These are phyloP conservation scores for Calocera cornea DNA, from an alignment of 768 basidiomycete species.

Conservation along the genomic window DNA sequence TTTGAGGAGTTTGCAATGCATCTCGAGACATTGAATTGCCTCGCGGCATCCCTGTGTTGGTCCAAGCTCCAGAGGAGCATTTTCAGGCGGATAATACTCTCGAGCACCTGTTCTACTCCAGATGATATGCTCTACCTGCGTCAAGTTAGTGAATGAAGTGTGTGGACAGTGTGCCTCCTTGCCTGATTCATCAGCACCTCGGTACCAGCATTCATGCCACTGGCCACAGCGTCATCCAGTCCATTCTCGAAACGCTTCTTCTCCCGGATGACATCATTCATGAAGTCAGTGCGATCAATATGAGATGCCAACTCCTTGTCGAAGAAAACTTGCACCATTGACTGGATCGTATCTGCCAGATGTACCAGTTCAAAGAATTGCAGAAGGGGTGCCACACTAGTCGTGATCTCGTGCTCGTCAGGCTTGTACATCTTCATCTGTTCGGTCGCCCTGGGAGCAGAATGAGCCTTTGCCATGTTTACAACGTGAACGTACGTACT, in stretches of 20 bases:
- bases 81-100: slow-evolving; percentile 83
- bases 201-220: slow-evolving; percentile 86
- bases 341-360: slow-evolving; percentile 92
- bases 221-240: slow-evolving; percentile 86
- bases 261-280: slow-evolving; percentile 85
- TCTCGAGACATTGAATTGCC: slow-evolving; percentile 75
- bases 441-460: slow-evolving; percentile 55
- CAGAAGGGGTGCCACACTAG: slow-evolving; percentile 77
- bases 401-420: slow-evolving; percentile 66
- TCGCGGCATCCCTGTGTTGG: slow-evolving; percentile 82
- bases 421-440: slow-evolving; percentile 87
- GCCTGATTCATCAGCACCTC: slow-evolving; percentile 93
- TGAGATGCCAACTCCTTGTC: slow-evolving; percentile 85
- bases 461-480: not conserved
- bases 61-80: slow-evolving; percentile 60
- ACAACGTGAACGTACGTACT: slow-evolving; percentile 33
- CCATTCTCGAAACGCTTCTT: slow-evolving; percentile 92
- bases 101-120: slow-evolving; percentile 64
- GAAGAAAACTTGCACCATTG: slow-evolving; percentile 95
- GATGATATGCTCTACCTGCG: slow-evolving; percentile 86
- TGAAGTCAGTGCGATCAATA: slow-evolving; percentile 85
- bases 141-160: slow-evolving; percentile 1
- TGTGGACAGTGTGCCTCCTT: slow-evolving; percentile 9
- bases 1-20: slow-evolving; percentile 79
- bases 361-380: slow-evolving; percentile 98